phyloP scores from a whole-genome alignment of 495 filamentous ascomycete species.

The Pyrenopolyporus hunteri region DNA sequence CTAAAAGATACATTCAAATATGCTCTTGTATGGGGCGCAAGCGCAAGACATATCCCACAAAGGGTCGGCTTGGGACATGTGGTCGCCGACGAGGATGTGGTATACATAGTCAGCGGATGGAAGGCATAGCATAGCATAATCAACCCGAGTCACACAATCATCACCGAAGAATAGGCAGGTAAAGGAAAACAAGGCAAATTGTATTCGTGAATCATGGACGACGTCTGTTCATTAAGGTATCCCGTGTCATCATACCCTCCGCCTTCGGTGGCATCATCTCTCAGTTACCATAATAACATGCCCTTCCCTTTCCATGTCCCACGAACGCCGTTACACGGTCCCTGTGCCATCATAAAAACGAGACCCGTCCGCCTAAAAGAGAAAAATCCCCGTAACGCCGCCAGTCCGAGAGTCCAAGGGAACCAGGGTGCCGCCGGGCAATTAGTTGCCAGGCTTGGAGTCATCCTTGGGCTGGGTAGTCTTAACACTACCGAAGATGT shows the following conservation, averaged over 20 bases:
- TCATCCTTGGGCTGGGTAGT: not conserved
- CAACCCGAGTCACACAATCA: not conserved
- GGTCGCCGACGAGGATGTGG: conserved; percentile 95
- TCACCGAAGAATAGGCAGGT: not conserved
- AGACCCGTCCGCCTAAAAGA: not conserved
- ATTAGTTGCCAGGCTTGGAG: conserved; percentile 2
- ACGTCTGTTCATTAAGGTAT: conserved; percentile 12
- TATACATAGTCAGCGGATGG: conserved; percentile 89
- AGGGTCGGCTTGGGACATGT: conserved; percentile 86
- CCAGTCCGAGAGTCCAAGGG: conserved; percentile 10
- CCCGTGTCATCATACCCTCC: not conserved
- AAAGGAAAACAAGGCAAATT: conserved; percentile 1
- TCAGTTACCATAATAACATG: conserved; percentile 7
- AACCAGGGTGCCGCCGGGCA: not conserved
- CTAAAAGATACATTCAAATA: conserved; percentile 99
- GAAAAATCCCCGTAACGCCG: not conserved
- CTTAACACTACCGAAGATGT: conserved; percentile 37
- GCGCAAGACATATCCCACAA: conserved; percentile 93
- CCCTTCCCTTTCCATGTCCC: conserved; percentile 1
- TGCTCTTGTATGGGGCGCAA: conserved; percentile 96
- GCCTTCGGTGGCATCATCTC: too few species aligned
- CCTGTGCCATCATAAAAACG: conserved; percentile 8
- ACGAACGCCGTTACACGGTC: conserved; percentile 24
- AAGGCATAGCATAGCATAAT: conserved; percentile 50
- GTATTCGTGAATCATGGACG: conserved; percentile 33